Base-by-base conservation (phyloP, 2,329 filamentous ascomycete genomes). In the Colletotrichum limetticola region DNA sequence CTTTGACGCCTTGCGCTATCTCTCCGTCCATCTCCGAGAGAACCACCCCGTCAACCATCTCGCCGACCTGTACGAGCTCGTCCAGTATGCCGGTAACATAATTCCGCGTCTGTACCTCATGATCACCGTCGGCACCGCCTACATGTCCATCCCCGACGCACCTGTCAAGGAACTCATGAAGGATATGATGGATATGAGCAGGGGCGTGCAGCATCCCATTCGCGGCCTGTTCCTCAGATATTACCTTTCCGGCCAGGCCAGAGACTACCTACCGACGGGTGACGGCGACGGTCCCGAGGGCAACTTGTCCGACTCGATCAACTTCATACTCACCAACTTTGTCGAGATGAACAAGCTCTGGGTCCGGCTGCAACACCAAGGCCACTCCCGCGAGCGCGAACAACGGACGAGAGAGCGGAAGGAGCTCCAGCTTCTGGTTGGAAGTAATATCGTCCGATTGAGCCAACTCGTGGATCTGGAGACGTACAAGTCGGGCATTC, bases 171-270 rank as follows among this genome's bases (percentile, higher is more conserved):
- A 99, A 86, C 95, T 99, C 75, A 99, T 99, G 97, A 99, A 99
- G 85, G 97, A 99, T 83, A 99, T 99, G 97, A 99, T 99, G 97
- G 97, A 99, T 84, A 99, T 99, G 97, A 98, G 95, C 84, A 91
- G 97, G 75, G 97, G 97, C 69, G 95, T 99, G 26, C 97, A 99
- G 80, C 97, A 99, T 83, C 97, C 97, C 19, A 95, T 98, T 75
- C 94, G 97, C 71, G 97, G 97, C 22, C 88, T 99, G 68, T 99
- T 99, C 82, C 85, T 99, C 79, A 92, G 97, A 80, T 99, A 99
- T 84, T 99, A 98, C 81, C 90, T 99, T 64, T 97, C 95, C 28
- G 96, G 97, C 49, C 97, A 99, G 85, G 96, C 97, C 52, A 90
- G 97, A 79, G 97, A 99, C 83, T 91, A 91, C 81, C 87, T 99